A percentile compares a stretch with the other conserved stretches of the same genome.
phyloP scores from a whole-genome alignment of 257 asterid genomes.

The Rauvolfia tetraphylla region DNA sequence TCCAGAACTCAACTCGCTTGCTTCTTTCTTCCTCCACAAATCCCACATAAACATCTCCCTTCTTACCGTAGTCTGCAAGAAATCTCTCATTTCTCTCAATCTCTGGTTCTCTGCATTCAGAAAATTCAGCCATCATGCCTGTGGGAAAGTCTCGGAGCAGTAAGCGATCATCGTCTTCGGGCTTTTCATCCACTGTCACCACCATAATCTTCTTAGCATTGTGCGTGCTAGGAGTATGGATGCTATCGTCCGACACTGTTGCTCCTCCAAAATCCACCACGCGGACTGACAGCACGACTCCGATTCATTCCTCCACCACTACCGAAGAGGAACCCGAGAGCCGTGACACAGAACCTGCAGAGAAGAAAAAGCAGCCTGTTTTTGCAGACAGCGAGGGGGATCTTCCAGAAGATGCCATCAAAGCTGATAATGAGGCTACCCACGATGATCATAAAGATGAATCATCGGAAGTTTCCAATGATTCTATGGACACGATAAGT shows the following conservation, averaged over 20 bases:
- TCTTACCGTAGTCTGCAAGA: background rate
- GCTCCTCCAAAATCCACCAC: constrained; percentile 35
- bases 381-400: constrained; percentile 48
- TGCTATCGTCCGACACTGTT: constrained; percentile 49
- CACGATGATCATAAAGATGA: constrained; percentile 13
- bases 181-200: constrained; percentile 52
- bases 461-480: constrained; percentile 20
- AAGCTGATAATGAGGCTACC: constrained; percentile 20
- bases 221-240: constrained; percentile 59
- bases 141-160: constrained; percentile 38
- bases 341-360: constrained; percentile 10
- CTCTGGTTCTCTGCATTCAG: background rate
- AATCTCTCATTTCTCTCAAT: background rate
- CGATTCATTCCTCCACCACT: constrained; percentile 21
- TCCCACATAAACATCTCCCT: constrained; percentile 15
- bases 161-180: constrained; percentile 44
- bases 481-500: background rate
- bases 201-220: constrained; percentile 47
- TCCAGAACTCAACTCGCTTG: background rate
- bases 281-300: constrained; percentile 19
- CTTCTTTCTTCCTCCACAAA: constrained; percentile 18
- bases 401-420: constrained; percentile 48
- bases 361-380: constrained; percentile 19
- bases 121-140: constrained; percentile 28
- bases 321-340: constrained; percentile 20